A percentile compares a stretch with the other conserved stretches of the same genome.
Evolutionary conservation across 2,329 filamentous ascomycete genomes (phyloP).

Genomic region (Verticillium tricorpus): DNA sequence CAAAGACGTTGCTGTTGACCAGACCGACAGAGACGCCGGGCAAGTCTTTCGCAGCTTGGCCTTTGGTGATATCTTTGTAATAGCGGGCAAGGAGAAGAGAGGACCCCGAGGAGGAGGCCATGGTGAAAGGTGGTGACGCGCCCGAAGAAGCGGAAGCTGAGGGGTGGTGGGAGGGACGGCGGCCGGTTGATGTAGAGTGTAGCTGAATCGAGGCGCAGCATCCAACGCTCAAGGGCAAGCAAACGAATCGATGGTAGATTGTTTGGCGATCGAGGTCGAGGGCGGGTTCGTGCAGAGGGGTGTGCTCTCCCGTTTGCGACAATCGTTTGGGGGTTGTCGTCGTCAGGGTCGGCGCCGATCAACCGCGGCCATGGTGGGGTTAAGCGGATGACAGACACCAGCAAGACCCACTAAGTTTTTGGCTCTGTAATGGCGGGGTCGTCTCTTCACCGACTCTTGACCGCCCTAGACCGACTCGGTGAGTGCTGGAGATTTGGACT

Average conservation of each 20-base stretch:
- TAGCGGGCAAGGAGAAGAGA: constrained; percentile 76
- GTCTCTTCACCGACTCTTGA: background rate
- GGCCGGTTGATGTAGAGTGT: background rate
- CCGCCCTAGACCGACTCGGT: background rate
- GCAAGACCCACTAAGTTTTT: constrained; percentile 1
- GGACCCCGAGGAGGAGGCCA: constrained; percentile 28
- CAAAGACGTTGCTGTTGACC: constrained; percentile 83
- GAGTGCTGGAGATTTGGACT: background rate
- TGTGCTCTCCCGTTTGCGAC: background rate
- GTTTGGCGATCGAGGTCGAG: background rate
- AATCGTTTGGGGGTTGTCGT: background rate
- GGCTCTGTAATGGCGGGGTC: background rate
- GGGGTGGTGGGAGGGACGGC: background rate
- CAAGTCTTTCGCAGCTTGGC: constrained; percentile 68
- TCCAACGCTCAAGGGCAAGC: background rate
- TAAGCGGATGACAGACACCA: background rate
- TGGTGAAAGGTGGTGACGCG: background rate
- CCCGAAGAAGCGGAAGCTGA: background rate
- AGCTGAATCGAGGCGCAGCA: background rate
- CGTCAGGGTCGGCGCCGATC: background rate
- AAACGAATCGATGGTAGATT: background rate
- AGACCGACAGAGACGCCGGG: constrained; percentile 92
- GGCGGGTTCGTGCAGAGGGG: background rate
- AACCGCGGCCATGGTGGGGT: background rate
- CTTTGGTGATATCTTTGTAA: constrained; percentile 73